Evolutionary conservation across 495 filamentous ascomycete genomes (phyloP).

Genomic region (Cryomyces minteri): DNA sequence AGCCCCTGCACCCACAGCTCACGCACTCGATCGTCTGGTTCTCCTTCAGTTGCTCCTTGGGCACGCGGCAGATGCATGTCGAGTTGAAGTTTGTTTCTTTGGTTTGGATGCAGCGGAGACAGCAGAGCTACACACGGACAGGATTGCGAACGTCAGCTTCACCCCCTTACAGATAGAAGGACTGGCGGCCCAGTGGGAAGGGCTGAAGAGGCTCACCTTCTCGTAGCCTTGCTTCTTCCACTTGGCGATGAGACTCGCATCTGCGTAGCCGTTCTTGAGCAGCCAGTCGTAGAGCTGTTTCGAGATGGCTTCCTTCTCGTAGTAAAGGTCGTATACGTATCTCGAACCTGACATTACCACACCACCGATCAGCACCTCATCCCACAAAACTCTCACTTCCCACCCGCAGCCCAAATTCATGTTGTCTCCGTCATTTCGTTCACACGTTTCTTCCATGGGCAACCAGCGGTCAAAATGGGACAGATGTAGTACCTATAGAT

Average conservation of each 20-base stretch:
- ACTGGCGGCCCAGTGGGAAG: neutral
- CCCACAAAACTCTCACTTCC: neutral
- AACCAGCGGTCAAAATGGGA: neutral
- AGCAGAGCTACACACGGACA: constrained; percentile 47
- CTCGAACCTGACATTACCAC: constrained; percentile 34
- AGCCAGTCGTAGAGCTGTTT: constrained; percentile 88
- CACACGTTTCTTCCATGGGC: too few relatives aligned
- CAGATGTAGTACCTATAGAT: too few relatives aligned
- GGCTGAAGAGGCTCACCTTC: constrained; percentile 40
- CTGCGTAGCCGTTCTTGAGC: constrained; percentile 90
- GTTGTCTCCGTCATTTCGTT: too few relatives aligned
- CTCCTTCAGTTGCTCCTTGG: constrained; percentile 78
- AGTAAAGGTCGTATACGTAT: constrained; percentile 97
- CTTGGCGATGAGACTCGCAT: constrained; percentile 89
- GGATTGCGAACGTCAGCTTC: neutral
- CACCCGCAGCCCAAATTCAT: too few relatives aligned
- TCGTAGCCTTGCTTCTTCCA: constrained; percentile 99
- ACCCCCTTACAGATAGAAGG: too few relatives aligned
- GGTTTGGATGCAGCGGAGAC: constrained; percentile 88
- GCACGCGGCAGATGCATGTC: constrained; percentile 94
- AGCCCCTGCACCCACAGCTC: constrained; percentile 88
- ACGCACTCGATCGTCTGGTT: constrained; percentile 84
- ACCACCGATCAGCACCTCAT: neutral
- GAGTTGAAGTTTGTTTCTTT: constrained; percentile 98
- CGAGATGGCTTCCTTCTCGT: constrained; percentile 88